Base-by-base conservation (phyloP, 371 early-diverging fungal species). In the Mucor indicus region DNA sequence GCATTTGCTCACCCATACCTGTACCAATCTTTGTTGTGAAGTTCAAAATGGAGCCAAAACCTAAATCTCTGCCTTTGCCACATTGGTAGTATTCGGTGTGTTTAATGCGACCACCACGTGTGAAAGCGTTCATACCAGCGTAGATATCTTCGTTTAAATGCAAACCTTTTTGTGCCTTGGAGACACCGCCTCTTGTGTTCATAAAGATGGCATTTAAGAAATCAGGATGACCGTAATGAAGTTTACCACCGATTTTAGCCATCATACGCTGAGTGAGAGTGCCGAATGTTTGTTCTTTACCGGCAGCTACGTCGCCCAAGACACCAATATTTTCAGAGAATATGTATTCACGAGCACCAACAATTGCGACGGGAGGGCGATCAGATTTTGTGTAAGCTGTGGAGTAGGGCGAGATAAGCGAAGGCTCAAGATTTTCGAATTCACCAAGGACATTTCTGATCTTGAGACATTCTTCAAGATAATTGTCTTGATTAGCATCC, bases 211-310 rank as follows among this genome's bases (percentile, higher is more conserved):
- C 82, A 68, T 93, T 93, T 50, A 92, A 70, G 58, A 93, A 93
- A 65, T 95, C 95, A 1, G 94, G 93, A 62, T 95, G 94, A 0
- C 95, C 94, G 60, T 95, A 95, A 50, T 91, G 91, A n/a, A 91
- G 69, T 37, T 84, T 83, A 45, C 86, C 91, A 23, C 91, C 91
- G 44, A 90, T 80, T 62, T 85, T 87, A 21, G 91, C 87, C 85
- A 88, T 89, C 53, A 91, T 87, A 23, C 93, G 84, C 65, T 92
- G 93, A 0, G 90, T 86, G 22, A 94, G 58, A 0, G 93, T 93
- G 40, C 94, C 92, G 59, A 92, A 94, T 0, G 90, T 88, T 46
- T 90, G 90, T 52, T 92, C 94, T 69, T 91, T 93, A 24, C 92
- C 91, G 20, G 95, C 95, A 5, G 93, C 91, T 5, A 92, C 87